Evolutionary conservation across 129 eudicot species (phyloP).

Genomic region (Flaveria linearis): DNA sequence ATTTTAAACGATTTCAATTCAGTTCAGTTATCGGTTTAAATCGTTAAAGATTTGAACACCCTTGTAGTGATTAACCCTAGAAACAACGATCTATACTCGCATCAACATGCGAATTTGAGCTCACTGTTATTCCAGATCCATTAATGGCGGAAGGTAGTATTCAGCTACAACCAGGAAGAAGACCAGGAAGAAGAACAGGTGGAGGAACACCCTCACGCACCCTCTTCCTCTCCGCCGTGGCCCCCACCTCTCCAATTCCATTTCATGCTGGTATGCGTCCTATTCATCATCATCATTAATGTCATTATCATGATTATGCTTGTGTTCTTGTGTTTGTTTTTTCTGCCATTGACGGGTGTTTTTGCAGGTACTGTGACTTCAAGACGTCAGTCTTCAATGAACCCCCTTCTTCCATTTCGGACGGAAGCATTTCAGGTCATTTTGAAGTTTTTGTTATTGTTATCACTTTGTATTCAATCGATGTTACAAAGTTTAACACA

Average conservation of each 20-base stretch:
- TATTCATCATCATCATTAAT: neutral
- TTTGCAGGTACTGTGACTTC: constrained; percentile 85
- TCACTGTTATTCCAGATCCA: neutral
- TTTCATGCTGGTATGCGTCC: constrained; percentile 76
- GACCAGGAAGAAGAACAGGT: constrained; percentile 39
- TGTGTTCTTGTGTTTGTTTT: neutral
- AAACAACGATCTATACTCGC: neutral
- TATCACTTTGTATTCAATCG: too few relatives aligned
- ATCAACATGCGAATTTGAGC: neutral
- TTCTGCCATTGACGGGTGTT: neutral
- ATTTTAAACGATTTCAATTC: too few relatives aligned
- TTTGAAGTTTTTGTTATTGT: neutral
- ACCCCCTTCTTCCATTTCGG: constrained; percentile 67
- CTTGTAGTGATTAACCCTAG: constrained; percentile 1
- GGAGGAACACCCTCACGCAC: constrained; percentile 24
- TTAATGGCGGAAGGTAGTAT: constrained; percentile 32
- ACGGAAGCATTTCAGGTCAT: constrained; percentile 61
- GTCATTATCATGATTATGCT: neutral
- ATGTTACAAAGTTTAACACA: neutral
- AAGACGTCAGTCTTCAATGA: constrained; percentile 63
- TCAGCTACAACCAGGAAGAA: constrained; percentile 37
- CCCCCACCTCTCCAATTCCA: constrained; percentile 51
- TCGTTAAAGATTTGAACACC: too few relatives aligned
- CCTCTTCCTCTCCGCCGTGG: constrained; percentile 54
- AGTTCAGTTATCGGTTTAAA: too few relatives aligned